Conservation (phyloP, 257 asterid species). For the Thymus mandschuricus region DNA sequence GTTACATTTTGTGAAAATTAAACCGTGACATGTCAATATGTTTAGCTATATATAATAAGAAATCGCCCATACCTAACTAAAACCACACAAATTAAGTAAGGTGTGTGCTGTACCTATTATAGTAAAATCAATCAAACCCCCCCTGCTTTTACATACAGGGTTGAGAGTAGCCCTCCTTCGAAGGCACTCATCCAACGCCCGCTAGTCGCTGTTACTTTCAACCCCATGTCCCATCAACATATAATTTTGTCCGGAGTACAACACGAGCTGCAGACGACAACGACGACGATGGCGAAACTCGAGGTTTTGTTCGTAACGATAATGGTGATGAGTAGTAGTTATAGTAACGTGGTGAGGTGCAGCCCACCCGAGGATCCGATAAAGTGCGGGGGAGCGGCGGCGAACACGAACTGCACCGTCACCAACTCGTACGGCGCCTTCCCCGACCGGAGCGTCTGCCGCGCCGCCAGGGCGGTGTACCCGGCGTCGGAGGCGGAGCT, state of each 20-base stretch:
- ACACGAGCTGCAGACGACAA: background rate
- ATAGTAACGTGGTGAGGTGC: slow-evolving; percentile 2
- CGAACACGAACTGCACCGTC: slow-evolving; percentile 56
- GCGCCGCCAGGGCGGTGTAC: slow-evolving; percentile 49
- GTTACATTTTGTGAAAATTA: no score
- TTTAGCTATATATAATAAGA: background rate
- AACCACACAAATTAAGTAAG: background rate
- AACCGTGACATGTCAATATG: background rate
- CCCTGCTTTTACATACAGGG: no score
- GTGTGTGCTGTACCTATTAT: background rate
- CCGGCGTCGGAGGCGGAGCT: slow-evolving; percentile 56
- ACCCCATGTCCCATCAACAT: no score
- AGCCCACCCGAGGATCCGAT: slow-evolving; percentile 65
- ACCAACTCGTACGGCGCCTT: slow-evolving; percentile 59
- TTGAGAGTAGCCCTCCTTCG: slow-evolving; percentile 17
- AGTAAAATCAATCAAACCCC: background rate
- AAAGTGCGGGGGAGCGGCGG: slow-evolving; percentile 32
- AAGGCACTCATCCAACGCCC: slow-evolving; percentile 11
- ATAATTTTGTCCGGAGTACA: no score
- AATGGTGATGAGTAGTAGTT: background rate
- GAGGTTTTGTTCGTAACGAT: background rate
- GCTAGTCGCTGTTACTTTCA: no score
- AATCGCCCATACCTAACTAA: background rate
- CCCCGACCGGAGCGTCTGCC: slow-evolving; percentile 60
- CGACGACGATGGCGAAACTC: background rate